phyloP scores from a whole-genome alignment of 1,284 basidiomycete genomes.

The Athelia sp. region DNA sequence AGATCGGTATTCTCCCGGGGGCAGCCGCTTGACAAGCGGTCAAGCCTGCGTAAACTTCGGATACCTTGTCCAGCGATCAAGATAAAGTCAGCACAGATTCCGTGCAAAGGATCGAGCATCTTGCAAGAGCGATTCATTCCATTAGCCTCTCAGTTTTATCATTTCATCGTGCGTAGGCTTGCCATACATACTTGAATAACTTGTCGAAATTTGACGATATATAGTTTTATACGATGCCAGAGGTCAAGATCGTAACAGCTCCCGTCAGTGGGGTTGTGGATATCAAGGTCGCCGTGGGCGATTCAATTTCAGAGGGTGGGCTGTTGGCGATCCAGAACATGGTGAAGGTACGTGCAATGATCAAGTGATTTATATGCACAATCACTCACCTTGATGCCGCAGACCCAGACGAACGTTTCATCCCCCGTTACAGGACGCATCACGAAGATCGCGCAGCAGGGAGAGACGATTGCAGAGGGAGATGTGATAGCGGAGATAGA shows the following conservation, averaged over 20 bases:
- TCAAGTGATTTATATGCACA: not conserved
- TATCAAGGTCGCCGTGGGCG: constrained; percentile 2
- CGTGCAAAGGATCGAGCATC: too few relatives aligned
- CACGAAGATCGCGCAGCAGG: constrained; percentile 11
- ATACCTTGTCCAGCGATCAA: too few relatives aligned
- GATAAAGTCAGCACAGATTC: too few relatives aligned
- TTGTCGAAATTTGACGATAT: too few relatives aligned
- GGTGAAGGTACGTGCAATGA: not conserved
- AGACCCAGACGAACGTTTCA: constrained; percentile 13
- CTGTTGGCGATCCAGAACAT: constrained; percentile 25
- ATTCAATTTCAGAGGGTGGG: constrained; percentile 48
- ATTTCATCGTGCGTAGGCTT: too few relatives aligned
- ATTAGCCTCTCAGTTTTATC: too few relatives aligned
- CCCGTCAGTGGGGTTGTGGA: constrained; percentile 3
- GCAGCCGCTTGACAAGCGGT: too few relatives aligned
- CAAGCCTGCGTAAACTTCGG: too few relatives aligned
- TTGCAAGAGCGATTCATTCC: too few relatives aligned
- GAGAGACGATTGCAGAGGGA: constrained; percentile 6
- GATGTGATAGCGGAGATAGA: constrained; percentile 12
- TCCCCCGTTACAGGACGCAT: constrained; percentile 10
- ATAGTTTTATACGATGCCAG: too few relatives aligned
- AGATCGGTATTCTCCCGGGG: too few relatives aligned
- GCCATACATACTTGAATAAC: too few relatives aligned
- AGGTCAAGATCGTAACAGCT: not conserved
- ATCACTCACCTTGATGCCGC: not conserved